Percentiles rank a stretch among this genome's conserved stretches.
These are phyloP conservation scores for Yamadazyma dendronema DNA, from an alignment of 1,139 yeast species.

Conservation along the genomic window DNA sequence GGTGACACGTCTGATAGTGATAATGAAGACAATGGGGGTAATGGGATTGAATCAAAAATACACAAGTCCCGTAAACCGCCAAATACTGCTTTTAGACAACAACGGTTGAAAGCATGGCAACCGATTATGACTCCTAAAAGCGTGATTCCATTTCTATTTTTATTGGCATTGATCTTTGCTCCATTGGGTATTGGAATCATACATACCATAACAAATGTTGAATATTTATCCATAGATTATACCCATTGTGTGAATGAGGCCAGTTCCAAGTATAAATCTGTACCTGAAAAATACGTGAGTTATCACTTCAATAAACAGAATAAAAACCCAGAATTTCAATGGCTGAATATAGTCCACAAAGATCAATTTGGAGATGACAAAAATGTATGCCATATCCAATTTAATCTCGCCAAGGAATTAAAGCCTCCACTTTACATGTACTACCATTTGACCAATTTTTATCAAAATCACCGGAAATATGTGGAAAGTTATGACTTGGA, in stretches of 20 bases:
- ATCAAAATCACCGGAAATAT: slow-evolving; percentile 75
- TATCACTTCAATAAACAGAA: slow-evolving; percentile 53
- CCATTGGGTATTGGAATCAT: slow-evolving; percentile 73
- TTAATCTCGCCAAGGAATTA: slow-evolving; percentile 57
- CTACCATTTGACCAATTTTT: slow-evolving; percentile 71
- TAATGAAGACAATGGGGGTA: slow-evolving; percentile 19
- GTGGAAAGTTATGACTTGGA: slow-evolving; percentile 67
- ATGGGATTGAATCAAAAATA: slow-evolving; percentile 23
- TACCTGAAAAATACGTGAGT: slow-evolving; percentile 52
- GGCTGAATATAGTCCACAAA: slow-evolving; percentile 47
- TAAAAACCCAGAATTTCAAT: slow-evolving; percentile 46
- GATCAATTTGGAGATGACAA: slow-evolving; percentile 34
- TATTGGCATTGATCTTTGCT: slow-evolving; percentile 65
- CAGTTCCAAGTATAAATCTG: slow-evolving; percentile 28
- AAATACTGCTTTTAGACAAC: slow-evolving; percentile 78
- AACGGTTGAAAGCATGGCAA: slow-evolving; percentile 78
- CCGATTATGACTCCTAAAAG: slow-evolving; percentile 75
- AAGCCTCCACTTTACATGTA: slow-evolving; percentile 63
- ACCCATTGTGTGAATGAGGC: slow-evolving; percentile 52
- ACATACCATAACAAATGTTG: slow-evolving; percentile 58
- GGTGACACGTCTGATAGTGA: slow-evolving; percentile 28
- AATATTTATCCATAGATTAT: slow-evolving; percentile 57
- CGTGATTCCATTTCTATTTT: slow-evolving; percentile 64
- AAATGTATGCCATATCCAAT: slow-evolving; percentile 53
- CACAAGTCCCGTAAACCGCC: slow-evolving; percentile 64